phyloP scores from a whole-genome alignment of 2,329 filamentous ascomycete genomes.

The Neobulgaria alba region DNA sequence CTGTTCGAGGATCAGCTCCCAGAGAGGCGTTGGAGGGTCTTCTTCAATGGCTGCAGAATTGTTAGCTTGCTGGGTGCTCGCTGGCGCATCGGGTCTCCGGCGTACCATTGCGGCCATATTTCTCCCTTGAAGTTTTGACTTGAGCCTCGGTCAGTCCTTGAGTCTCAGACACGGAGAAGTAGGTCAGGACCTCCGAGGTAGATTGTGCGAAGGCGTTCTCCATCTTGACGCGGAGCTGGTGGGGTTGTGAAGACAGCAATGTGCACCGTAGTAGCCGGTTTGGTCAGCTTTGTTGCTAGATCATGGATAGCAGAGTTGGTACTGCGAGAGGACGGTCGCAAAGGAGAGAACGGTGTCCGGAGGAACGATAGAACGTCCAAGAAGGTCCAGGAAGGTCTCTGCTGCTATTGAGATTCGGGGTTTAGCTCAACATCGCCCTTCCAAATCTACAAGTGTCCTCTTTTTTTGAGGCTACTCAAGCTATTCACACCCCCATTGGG shows the following conservation, averaged over 20 bases:
- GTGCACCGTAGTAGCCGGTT: neutral
- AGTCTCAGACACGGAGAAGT: constrained; percentile 46
- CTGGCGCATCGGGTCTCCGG: constrained; percentile 15
- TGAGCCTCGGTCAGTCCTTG: constrained; percentile 52
- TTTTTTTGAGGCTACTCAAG: constrained; percentile 2
- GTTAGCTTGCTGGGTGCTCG: constrained; percentile 12
- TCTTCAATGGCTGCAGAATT: constrained; percentile 57
- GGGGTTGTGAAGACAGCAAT: constrained; percentile 3
- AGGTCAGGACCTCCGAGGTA: constrained; percentile 48
- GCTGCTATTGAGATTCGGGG: neutral
- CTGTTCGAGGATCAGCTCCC: constrained; percentile 94
- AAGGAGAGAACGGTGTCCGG: neutral
- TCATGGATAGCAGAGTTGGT: neutral
- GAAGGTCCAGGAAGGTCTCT: neutral
- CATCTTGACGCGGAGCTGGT: constrained; percentile 36
- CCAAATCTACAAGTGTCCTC: constrained; percentile 13
- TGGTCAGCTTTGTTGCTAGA: neutral
- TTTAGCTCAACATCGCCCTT: constrained; percentile 3
- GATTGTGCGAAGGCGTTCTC: constrained; percentile 54
- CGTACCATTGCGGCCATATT: constrained; percentile 60
- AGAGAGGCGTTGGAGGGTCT: constrained; percentile 90
- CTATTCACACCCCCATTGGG: constrained; percentile 6
- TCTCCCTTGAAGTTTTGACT: constrained; percentile 44
- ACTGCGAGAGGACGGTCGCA: neutral
- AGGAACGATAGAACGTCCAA: neutral